These are phyloP conservation scores for Epithemia pelagica DNA, from an alignment of 108 stramenopile genomes.

Conservation along the genomic window DNA sequence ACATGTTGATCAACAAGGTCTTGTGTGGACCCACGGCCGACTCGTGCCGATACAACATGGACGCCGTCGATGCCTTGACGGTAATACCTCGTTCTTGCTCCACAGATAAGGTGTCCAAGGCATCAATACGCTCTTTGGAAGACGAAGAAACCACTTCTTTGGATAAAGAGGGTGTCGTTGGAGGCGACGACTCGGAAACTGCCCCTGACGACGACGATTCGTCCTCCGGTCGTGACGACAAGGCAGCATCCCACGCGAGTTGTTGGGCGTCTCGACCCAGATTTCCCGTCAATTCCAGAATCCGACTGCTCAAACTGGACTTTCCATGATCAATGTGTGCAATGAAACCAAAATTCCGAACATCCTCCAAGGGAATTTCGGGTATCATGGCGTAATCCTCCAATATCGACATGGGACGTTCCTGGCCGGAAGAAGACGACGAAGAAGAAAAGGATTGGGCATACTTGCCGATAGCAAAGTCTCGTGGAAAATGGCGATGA, in stretches of 20 bases:
- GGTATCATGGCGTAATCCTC: slow-evolving; percentile 48
- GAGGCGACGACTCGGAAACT: background rate
- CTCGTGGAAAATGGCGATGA: too few species aligned
- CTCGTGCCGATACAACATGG: slow-evolving; percentile 87
- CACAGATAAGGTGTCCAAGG: slow-evolving; percentile 93
- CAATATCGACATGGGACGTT: slow-evolving; percentile 42
- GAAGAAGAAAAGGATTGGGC: too few species aligned
- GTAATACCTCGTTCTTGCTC: slow-evolving; percentile 97
- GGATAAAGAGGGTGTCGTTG: background rate
- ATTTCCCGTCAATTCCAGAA: slow-evolving; percentile 85
- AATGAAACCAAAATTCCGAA: slow-evolving; percentile 81
- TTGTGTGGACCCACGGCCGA: slow-evolving; percentile 63
- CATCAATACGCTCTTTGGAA: slow-evolving; percentile 77
- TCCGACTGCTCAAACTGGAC: slow-evolving; percentile 67
- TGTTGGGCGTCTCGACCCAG: slow-evolving; percentile 55
- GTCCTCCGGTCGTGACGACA: background rate
- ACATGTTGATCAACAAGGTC: slow-evolving; percentile 81
- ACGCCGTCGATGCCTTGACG: slow-evolving; percentile 95
- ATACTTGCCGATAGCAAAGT: too few species aligned
- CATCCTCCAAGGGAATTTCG: slow-evolving; percentile 68
- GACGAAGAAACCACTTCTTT: too few species aligned
- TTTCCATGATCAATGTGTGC: slow-evolving; percentile 96
- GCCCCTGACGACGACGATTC: too few species aligned
- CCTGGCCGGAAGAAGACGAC: too few species aligned
- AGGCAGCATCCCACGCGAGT: slow-evolving; percentile 36